Evolutionary conservation across 805 yeast genomes (phyloP), one percentile per base, ranked within the genome.

Genomic region (Myxozyma neglecta): DNA sequence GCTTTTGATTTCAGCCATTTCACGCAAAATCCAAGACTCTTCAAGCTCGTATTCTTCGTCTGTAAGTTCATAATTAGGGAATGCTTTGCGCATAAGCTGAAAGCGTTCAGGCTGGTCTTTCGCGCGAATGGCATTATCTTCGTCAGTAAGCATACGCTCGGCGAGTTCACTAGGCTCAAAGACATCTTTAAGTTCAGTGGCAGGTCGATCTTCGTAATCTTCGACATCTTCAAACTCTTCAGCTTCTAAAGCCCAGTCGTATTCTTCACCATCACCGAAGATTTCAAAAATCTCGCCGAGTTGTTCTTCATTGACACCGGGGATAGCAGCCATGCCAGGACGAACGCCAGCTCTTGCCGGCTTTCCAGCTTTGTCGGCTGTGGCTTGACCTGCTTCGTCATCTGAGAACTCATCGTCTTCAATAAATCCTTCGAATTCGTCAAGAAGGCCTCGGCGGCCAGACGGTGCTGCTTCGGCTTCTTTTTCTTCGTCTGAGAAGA

Each of bases 371-470:
- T 44, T 56, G 16, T 45, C 55, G 8, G 51, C 42, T n/a, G 54
- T 65, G 13, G 50, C 62, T 44, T 56, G 59, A n/a, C 36, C 76
- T 60, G 84, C 88, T 65, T 87, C 91, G 71, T 91, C 96, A 69
- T 90, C 97, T 8, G 96, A 89, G 71, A 88, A 88, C 73, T 92
- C 97, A 75, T 94, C 99, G 64, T 93, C 97, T 75, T 93, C 99
- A 69, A 94, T 94, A 76, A 94, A 94, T 72, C 92, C 99, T 73
- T 91, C 99, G 70, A 93, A 85, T 74, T 94, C 98, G 72, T 91
- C 96, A 67, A 85, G 75, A 47, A 74, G 77, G 59, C 72, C 64
- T 65, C 73, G 63, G 10, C 64, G 60, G 16, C 60, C 52, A 29
- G 46, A 13, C 63, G 72, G 69, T n/a, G 66, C 65, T 32, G 66